Evolutionary conservation across 495 filamentous ascomycete species (phyloP).

Genomic region (Neurospora sp.): DNA sequence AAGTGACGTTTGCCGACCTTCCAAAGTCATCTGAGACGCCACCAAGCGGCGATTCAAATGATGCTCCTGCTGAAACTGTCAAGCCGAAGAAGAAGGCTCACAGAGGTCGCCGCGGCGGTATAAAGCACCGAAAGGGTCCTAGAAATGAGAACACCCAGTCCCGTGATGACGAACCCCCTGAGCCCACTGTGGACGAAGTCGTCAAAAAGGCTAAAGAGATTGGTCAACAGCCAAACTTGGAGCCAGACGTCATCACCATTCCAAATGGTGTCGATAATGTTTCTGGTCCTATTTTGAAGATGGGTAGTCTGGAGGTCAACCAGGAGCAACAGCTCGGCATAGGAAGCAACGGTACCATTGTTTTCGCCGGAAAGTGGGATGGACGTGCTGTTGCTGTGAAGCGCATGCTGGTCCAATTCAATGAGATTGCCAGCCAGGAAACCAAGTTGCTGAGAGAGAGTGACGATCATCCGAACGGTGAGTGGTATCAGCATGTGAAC

Average conservation of each 20-base stretch:
- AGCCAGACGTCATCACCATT: constrained; percentile 46
- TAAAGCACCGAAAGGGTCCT: constrained; percentile 52
- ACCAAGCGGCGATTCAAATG: constrained; percentile 20
- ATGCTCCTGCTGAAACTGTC: constrained; percentile 26
- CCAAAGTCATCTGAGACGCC: background rate
- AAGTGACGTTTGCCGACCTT: constrained; percentile 7
- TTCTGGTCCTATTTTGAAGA: constrained; percentile 51
- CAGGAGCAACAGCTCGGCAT: constrained; percentile 63
- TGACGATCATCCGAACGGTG: constrained; percentile 82
- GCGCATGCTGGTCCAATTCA: constrained; percentile 89
- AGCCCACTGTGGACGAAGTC: constrained; percentile 34
- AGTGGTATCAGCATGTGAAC: background rate
- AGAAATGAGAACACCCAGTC: constrained; percentile 30
- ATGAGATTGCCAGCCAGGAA: constrained; percentile 90
- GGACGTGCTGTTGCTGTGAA: constrained; percentile 92
- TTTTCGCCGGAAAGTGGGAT: constrained; percentile 78
- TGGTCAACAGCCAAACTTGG: constrained; percentile 38
- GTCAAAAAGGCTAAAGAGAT: constrained; percentile 35
- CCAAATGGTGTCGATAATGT: constrained; percentile 41
- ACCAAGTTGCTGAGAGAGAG: constrained; percentile 82
- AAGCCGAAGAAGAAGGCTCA: constrained; percentile 68
- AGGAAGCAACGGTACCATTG: constrained; percentile 79
- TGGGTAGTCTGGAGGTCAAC: constrained; percentile 64
- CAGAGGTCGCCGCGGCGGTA: constrained; percentile 73
- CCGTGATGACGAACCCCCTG: constrained; percentile 26